phyloP scores from a whole-genome alignment of 169 alveolate species.

The Plasmodium inui region DNA sequence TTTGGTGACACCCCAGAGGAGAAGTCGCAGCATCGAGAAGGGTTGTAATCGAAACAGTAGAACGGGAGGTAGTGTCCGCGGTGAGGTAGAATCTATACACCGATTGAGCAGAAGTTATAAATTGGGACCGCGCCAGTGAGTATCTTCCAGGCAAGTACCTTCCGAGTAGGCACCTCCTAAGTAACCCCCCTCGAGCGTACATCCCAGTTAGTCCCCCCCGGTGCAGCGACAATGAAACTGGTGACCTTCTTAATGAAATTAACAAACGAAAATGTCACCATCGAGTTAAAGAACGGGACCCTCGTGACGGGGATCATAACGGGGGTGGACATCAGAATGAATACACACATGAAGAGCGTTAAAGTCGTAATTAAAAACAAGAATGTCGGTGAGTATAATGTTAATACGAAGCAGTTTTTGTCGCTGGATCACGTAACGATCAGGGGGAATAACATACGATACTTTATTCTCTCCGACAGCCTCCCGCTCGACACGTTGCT shows the following conservation, averaged over 20 bases:
- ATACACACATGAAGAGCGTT: constrained; percentile 98
- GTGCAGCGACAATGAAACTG: constrained; percentile 92
- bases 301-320: constrained; percentile 95
- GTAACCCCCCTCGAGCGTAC: background rate
- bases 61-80: background rate
- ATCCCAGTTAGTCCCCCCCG: background rate
- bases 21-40: background rate
- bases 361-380: constrained; percentile 95
- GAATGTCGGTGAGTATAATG: constrained; percentile 93
- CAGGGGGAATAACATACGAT: constrained; percentile 95
- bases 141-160: background rate
- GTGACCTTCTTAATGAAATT: constrained; percentile 97
- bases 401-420: constrained; percentile 77
- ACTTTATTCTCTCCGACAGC: constrained; percentile 96
- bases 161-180: too few species aligned
- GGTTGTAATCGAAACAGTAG: background rate
- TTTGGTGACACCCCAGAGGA: background rate
- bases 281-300: constrained; percentile 98
- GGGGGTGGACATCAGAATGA: constrained; percentile 98
- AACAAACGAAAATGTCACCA: constrained; percentile 96
- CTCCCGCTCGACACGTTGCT: constrained; percentile 95
- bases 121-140: background rate
- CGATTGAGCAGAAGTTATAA: background rate
- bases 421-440: constrained; percentile 84
- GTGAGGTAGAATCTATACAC: background rate